Evolutionary conservation across 2,329 filamentous ascomycete species (phyloP).

Genomic region (Apiospora hydei): DNA sequence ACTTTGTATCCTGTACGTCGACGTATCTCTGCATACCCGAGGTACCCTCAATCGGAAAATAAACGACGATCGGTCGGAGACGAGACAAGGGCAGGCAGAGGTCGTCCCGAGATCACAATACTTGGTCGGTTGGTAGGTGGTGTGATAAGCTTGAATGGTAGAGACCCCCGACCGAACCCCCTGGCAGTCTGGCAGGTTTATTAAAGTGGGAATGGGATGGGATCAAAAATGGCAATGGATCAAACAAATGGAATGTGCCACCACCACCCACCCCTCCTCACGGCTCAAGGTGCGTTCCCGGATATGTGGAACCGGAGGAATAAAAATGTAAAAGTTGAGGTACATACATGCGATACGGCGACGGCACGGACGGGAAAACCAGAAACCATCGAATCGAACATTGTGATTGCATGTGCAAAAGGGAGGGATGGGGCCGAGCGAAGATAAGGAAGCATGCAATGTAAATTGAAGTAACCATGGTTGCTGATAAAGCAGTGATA

Average conservation of each 20-base stretch:
- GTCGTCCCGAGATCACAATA: constrained; percentile 8
- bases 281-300: background rate
- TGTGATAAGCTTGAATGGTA: background rate
- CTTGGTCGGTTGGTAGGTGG: background rate
- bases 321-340: background rate
- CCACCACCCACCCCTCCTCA: background rate
- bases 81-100: constrained; percentile 1
- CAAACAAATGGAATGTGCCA: background rate
- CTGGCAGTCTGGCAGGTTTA: background rate
- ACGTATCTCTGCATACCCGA: constrained; percentile 13
- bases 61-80: background rate
- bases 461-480: background rate
- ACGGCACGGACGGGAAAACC: background rate
- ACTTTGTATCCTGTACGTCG: background rate
- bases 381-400: background rate
- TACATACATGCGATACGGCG: background rate
- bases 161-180: background rate
- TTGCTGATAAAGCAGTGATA: background rate
- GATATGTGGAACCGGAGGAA: background rate
- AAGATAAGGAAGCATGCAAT: background rate
- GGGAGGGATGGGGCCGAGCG: background rate
- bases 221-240: background rate
- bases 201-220: background rate
- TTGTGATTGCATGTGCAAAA: background rate
- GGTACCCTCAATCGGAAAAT: constrained; percentile 16